Conservation (phyloP, 257 asterid species). For the Euphrasia confusa region DNA sequence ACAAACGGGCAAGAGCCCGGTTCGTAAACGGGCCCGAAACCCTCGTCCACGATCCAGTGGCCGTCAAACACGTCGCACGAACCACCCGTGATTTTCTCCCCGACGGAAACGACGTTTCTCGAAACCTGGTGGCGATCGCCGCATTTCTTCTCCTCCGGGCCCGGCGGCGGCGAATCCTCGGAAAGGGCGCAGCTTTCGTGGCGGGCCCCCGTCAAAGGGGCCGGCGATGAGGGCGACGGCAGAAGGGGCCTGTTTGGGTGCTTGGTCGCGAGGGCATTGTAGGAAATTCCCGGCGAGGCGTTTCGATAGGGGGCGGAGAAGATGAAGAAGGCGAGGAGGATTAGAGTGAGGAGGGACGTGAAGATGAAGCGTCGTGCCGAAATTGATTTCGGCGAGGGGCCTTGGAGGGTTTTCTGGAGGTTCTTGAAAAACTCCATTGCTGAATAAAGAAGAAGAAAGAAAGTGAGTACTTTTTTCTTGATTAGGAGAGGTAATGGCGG, state of each 20-base stretch:
- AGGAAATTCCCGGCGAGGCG: conserved; percentile 29
- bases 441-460: neutral
- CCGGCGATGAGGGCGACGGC: neutral
- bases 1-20: conserved; percentile 46
- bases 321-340: conserved; percentile 33
- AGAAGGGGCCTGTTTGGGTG: conserved; percentile 22
- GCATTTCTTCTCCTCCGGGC: neutral
- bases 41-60: conserved; percentile 38
- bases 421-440: conserved; percentile 40
- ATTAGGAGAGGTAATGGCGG: conserved; percentile 22
- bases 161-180: conserved; percentile 6
- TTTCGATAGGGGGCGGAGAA: conserved; percentile 23
- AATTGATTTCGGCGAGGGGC: conserved; percentile 24
- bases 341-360: conserved; percentile 29
- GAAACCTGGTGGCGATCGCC: neutral
- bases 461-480: too few relatives aligned
- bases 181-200: conserved; percentile 16
- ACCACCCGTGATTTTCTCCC: neutral
- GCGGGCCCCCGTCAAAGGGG: conserved; percentile 16
- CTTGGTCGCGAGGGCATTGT: conserved; percentile 21
- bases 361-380: conserved; percentile 32
- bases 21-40: conserved; percentile 31
- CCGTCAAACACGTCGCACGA: conserved; percentile 55
- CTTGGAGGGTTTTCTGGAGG: conserved; percentile 24
- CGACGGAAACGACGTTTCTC: conserved; percentile 9